Percentiles rank a stretch among this genome's conserved stretches.
These are phyloP conservation scores for Bathelium albidoporum DNA, from an alignment of 495 filamentous ascomycete species.

Conservation along the genomic window DNA sequence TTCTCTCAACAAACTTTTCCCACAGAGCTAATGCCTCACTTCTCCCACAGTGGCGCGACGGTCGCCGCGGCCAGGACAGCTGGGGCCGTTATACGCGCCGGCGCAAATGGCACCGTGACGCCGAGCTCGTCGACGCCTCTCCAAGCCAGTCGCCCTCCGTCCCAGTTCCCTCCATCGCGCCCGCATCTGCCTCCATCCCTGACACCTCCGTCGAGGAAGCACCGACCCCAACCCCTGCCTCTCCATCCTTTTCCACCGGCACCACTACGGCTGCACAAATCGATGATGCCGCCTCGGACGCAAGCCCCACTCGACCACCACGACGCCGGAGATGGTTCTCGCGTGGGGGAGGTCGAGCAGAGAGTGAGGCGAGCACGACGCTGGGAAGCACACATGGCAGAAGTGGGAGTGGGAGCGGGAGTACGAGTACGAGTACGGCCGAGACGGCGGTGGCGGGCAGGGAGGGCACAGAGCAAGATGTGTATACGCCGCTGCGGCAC, in stretches of 20 bases:
- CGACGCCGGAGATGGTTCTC: background rate
- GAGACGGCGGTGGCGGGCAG: constrained; percentile 15
- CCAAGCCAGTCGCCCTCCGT: constrained; percentile 32
- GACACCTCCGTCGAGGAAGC: background rate
- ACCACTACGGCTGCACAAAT: background rate
- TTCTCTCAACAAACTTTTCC: background rate
- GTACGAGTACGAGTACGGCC: constrained; percentile 30
- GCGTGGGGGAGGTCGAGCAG: background rate
- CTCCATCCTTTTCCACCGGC: background rate
- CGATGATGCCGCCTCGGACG: background rate
- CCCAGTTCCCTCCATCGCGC: background rate
- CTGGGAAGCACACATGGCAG: background rate
- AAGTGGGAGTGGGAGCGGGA: constrained; percentile 1
- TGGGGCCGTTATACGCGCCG: constrained; percentile 94
- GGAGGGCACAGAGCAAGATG: constrained; percentile 42
- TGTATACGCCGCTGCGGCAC: constrained; percentile 30
- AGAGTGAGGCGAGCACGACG: too few species aligned
- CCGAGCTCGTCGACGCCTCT: constrained; percentile 74
- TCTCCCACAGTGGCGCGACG: constrained; percentile 70
- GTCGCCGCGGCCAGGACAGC: constrained; percentile 74
- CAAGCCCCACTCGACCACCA: background rate
- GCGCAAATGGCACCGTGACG: constrained; percentile 92
- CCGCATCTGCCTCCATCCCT: background rate
- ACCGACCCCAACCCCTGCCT: background rate
- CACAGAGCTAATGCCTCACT: too few species aligned